Percentiles rank a stretch among this genome's conserved stretches.
These are phyloP conservation scores for Metarhizium album DNA, from an alignment of 2,329 filamentous ascomycete genomes.

Conservation along the genomic window DNA sequence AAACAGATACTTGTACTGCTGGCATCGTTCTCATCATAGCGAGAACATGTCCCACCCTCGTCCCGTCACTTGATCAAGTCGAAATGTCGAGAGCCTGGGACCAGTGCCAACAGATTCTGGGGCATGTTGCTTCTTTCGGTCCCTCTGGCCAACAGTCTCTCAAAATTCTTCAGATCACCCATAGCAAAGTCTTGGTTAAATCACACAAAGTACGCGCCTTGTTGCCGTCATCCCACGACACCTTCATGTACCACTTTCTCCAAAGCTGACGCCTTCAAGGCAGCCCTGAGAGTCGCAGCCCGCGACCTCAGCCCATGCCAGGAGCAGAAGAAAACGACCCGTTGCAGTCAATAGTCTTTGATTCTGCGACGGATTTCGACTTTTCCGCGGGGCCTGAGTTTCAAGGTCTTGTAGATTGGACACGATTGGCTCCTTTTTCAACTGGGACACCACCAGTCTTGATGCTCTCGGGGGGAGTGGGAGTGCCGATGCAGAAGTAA, in stretches of 20 bases:
- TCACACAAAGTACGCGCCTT: background rate
- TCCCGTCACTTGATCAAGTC: background rate
- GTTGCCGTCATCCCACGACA: no score
- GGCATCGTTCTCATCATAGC: slow-evolving; percentile 12
- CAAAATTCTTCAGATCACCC: slow-evolving; percentile 2
- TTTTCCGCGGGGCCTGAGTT: background rate
- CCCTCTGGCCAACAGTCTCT: slow-evolving; percentile 2
- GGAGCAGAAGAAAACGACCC: background rate
- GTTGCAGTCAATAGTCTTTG: background rate
- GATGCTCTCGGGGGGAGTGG: slow-evolving; percentile 1
- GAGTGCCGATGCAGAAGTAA: background rate
- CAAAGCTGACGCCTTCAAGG: background rate
- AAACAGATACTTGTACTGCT: slow-evolving; percentile 10
- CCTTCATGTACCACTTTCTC: background rate
- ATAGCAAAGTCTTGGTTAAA: slow-evolving; percentile 1
- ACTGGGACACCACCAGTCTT: slow-evolving; percentile 3
- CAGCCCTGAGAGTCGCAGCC: background rate
- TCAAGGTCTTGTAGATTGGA: slow-evolving; percentile 2
- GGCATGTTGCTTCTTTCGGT: background rate
- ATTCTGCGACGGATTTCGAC: background rate
- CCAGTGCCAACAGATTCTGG: slow-evolving; percentile 7
- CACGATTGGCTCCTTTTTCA: slow-evolving; percentile 5
- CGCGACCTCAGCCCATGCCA: background rate
- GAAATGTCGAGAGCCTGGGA: slow-evolving; percentile 4
- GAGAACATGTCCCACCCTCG: slow-evolving; percentile 3